A percentile compares a stretch with the other conserved stretches of the same genome.
phyloP scores from a whole-genome alignment of 2,329 filamentous ascomycete genomes.

The Mycosphaerelloides madeirae region DNA sequence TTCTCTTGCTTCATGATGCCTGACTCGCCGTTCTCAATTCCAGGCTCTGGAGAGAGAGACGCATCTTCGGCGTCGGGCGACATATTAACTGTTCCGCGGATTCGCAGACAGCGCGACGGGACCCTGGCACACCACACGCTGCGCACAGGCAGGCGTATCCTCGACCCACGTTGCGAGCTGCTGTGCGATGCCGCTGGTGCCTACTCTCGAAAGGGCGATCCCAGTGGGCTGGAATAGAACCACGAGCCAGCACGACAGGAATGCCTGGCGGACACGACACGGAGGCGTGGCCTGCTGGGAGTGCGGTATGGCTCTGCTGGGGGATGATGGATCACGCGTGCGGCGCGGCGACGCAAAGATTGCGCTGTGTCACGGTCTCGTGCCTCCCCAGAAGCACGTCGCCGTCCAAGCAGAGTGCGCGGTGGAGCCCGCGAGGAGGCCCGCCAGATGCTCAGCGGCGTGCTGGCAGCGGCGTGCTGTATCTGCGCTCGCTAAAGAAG shows the following conservation, averaged over 20 bases:
- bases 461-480: conserved; percentile 12
- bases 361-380: conserved; percentile 11
- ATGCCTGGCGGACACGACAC: conserved; percentile 4
- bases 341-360: conserved; percentile 11
- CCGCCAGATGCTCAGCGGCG: not conserved
- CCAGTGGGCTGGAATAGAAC: conserved; percentile 16
- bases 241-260: conserved; percentile 12
- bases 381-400: too few relatives aligned
- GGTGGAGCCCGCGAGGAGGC: not conserved
- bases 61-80: conserved; percentile 46
- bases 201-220: conserved; percentile 13
- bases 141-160: conserved; percentile 33
- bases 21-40: conserved; percentile 36
- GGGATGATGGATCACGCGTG: conserved; percentile 16
- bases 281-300: too few relatives aligned
- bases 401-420: too few relatives aligned
- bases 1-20: conserved; percentile 43
- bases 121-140: conserved; percentile 30
- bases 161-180: conserved; percentile 38
- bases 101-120: conserved; percentile 16
- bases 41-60: conserved; percentile 45
- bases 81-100: conserved; percentile 42
- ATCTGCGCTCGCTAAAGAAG: conserved; percentile 10
- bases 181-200: conserved; percentile 13
- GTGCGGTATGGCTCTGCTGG: not conserved